A percentile compares a stretch with the other conserved stretches of the same genome.
Conservation (phyloP, 306 rosid species). For the Dryas alaskensis region DNA sequence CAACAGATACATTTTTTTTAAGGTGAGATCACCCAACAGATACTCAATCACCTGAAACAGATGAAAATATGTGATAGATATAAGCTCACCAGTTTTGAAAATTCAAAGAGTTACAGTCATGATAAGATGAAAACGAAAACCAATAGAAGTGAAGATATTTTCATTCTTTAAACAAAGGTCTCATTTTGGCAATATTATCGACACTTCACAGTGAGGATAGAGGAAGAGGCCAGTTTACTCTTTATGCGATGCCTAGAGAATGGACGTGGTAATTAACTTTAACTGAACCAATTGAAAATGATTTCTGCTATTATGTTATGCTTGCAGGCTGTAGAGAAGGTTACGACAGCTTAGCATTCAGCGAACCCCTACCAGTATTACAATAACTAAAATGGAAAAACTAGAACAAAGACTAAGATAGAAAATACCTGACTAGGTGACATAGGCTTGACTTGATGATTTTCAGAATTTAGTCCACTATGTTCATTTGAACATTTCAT, state of each 20-base stretch:
- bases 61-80: conserved; percentile 21
- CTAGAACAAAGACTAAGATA: not conserved
- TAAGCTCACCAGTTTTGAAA: not conserved
- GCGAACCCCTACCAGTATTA: not conserved
- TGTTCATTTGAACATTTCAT: conserved; percentile 52
- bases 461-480: conserved; percentile 32
- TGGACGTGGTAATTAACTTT: not conserved
- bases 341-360: not conserved
- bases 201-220: not conserved
- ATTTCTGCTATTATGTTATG: too few species aligned
- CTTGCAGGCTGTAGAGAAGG: not conserved
- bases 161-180: not conserved
- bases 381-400: not conserved
- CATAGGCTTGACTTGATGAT: conserved; percentile 52
- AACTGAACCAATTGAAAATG: not conserved
- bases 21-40: conserved; percentile 41
- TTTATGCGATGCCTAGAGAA: not conserved
- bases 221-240: not conserved
- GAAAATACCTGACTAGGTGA: conserved; percentile 53
- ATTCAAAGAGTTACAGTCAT: not conserved
- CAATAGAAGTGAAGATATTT: not conserved
- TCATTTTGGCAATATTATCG: not conserved
- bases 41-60: conserved; percentile 56
- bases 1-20: conserved; percentile 34
- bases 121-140: not conserved